Conservation (phyloP, 2,329 filamentous ascomycete species). For the Gnomoniopsis smithogilvyi region DNA sequence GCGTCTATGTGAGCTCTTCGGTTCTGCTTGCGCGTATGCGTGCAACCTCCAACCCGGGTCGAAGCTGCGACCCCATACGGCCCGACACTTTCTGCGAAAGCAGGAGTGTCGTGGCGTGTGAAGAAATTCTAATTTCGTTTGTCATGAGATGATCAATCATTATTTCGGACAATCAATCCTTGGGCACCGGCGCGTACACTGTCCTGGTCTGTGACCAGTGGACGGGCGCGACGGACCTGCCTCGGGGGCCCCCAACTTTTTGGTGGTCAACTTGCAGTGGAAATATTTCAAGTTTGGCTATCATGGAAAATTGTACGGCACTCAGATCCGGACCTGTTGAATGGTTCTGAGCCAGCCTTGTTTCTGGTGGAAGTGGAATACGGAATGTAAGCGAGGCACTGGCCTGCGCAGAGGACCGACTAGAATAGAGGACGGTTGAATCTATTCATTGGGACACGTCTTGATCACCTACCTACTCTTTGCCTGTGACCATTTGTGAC, state of each 20-base stretch:
- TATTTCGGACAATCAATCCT: slow-evolving; percentile 17
- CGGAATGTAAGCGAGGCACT: slow-evolving; percentile 18
- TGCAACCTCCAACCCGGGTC: slow-evolving; percentile 38
- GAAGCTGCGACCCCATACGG: slow-evolving; percentile 51
- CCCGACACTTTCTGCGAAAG: slow-evolving; percentile 3
- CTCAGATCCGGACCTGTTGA: slow-evolving; percentile 4
- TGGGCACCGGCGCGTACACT: not conserved
- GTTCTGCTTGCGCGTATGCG: slow-evolving; percentile 26
- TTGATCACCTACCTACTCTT: not conserved
- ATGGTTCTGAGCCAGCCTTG: slow-evolving; percentile 29
- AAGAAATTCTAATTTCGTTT: slow-evolving; percentile 31
- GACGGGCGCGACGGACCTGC: slow-evolving; percentile 10
- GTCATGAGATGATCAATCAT: slow-evolving; percentile 25
- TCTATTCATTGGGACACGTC: slow-evolving; percentile 38
- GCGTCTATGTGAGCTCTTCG: slow-evolving; percentile 44
- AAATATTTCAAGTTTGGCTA: not conserved
- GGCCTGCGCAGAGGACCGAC: slow-evolving; percentile 18
- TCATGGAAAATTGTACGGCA: slow-evolving; percentile 8
- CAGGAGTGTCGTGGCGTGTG: slow-evolving; percentile 20
- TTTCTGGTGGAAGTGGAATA: slow-evolving; percentile 17
- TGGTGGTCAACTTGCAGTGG: not conserved
- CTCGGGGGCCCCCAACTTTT: not conserved
- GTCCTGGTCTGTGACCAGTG: slow-evolving; percentile 15
- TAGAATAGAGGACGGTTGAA: slow-evolving; percentile 51
- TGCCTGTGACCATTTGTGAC: not conserved